Conservation (phyloP, 805 yeast species). For the Metschnikowia colocasiae region DNA sequence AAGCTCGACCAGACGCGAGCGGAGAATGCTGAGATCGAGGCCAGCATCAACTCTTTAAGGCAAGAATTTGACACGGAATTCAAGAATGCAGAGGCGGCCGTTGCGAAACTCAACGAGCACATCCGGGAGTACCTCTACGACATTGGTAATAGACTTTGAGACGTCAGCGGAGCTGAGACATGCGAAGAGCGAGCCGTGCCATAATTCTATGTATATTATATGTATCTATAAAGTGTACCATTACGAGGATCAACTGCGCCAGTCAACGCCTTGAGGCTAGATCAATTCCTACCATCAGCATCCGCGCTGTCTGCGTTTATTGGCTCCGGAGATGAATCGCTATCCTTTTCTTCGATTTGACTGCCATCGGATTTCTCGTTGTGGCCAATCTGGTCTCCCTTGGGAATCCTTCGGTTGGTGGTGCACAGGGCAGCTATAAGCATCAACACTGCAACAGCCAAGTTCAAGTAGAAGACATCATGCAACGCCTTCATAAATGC, state of each 20-base stretch:
- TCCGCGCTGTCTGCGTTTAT: background rate
- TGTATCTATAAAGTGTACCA: slow-evolving; percentile 3
- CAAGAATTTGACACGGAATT: slow-evolving; percentile 50
- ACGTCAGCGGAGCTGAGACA: background rate
- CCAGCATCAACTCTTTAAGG: slow-evolving; percentile 35
- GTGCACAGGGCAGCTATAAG: slow-evolving; percentile 14
- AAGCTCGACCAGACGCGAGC: slow-evolving; percentile 47
- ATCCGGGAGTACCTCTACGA: slow-evolving; percentile 51
- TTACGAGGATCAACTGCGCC: background rate
- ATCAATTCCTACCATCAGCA: background rate
- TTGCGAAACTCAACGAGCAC: slow-evolving; percentile 53
- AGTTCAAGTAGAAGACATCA: slow-evolving; percentile 17
- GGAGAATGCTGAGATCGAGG: slow-evolving; percentile 43
- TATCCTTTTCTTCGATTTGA: background rate
- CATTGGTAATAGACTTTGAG: slow-evolving; percentile 38
- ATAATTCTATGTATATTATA: slow-evolving; percentile 1
- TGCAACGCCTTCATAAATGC: slow-evolving; percentile 20
- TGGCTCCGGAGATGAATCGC: background rate
- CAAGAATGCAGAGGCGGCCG: slow-evolving; percentile 49
- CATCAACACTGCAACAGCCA: slow-evolving; percentile 15
- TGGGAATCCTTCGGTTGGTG: slow-evolving; percentile 16
- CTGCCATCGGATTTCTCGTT: background rate
- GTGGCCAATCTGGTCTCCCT: slow-evolving; percentile 11
- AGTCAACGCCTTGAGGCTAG: background rate
- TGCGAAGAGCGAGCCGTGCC: background rate